phyloP scores from a whole-genome alignment of 805 yeast genomes.

The Wickerhamiella musiphila region DNA sequence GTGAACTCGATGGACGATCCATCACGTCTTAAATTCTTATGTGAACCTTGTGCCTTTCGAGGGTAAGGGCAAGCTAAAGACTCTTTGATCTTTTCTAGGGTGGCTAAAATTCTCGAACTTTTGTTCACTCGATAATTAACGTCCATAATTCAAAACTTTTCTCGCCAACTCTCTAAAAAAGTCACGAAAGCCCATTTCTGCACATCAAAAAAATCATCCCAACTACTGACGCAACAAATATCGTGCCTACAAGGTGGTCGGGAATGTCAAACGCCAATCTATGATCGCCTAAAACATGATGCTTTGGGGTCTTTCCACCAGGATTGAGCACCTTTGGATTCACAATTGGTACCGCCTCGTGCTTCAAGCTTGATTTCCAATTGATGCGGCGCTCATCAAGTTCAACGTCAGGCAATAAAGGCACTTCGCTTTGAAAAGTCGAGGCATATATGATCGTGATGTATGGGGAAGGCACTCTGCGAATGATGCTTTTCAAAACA shows the following conservation, averaged over 20 bases:
- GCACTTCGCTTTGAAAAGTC: conserved; percentile 11
- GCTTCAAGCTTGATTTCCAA: conserved; percentile 11
- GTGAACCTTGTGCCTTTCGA: too few relatives aligned
- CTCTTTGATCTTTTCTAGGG: too few relatives aligned
- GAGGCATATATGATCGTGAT: conserved; percentile 44
- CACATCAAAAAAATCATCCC: conserved; percentile 6
- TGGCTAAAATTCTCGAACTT: too few relatives aligned
- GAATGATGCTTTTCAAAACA: conserved; percentile 35
- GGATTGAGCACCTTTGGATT: conserved; percentile 10
- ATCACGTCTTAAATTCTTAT: too few relatives aligned
- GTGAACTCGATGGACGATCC: too few relatives aligned
- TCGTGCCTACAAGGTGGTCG: conserved; percentile 12
- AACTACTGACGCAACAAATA: conserved; percentile 9
- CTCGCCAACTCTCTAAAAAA: too few relatives aligned
- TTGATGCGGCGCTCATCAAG: conserved; percentile 16
- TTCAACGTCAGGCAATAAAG: conserved; percentile 16
- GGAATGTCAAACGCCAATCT: conserved; percentile 11
- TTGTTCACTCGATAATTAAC: too few relatives aligned
- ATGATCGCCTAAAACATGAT: conserved; percentile 7
- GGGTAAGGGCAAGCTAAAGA: too few relatives aligned
- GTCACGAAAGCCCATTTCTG: background rate
- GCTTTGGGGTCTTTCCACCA: background rate
- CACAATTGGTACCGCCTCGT: conserved; percentile 10
- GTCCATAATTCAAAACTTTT: too few relatives aligned
- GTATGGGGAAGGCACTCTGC: conserved; percentile 60